These are phyloP conservation scores for Cutaneotrichosporon dermatis DNA, from an alignment of 1,284 basidiomycete genomes.

Conservation along the genomic window DNA sequence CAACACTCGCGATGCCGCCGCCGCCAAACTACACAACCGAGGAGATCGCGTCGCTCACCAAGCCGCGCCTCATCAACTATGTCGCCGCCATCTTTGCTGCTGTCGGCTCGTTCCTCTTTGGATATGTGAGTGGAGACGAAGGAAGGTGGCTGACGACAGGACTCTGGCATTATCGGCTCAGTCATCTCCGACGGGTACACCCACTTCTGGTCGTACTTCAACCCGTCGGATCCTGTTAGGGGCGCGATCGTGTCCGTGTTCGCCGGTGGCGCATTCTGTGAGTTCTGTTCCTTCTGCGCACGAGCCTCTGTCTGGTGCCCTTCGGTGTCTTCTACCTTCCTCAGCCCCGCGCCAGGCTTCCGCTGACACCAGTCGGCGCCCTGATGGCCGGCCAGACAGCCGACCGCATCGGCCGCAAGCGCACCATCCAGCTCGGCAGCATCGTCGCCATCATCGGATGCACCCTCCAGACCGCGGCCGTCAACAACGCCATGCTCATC, in stretches of 20 bases:
- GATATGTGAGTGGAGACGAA: background rate
- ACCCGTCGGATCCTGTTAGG: constrained; percentile 47
- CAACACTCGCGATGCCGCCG: too few species aligned
- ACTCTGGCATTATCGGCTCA: constrained; percentile 59
- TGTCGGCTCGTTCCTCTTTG: constrained; percentile 29
- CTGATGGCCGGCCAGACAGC: constrained; percentile 44
- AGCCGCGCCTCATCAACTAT: constrained; percentile 18
- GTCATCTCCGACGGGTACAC: constrained; percentile 54
- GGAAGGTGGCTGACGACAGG: background rate
- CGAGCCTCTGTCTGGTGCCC: too few species aligned
- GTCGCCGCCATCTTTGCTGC: constrained; percentile 22
- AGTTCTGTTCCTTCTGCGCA: background rate
- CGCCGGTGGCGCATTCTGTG: constrained; percentile 50
- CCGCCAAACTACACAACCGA: background rate
- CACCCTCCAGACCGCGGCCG: constrained; percentile 60
- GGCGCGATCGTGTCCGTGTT: constrained; percentile 62
- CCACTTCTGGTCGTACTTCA: constrained; percentile 54
- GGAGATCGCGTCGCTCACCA: constrained; percentile 8
- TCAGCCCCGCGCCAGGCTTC: too few species aligned
- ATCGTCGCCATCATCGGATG: constrained; percentile 49
- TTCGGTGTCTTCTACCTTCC: too few species aligned
- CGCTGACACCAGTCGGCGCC: constrained; percentile 18
- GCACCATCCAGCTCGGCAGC: constrained; percentile 55
- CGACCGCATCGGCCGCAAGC: constrained; percentile 57
- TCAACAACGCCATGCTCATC: constrained; percentile 59